Evolutionary conservation across 306 rosid species (phyloP).

Genomic region (Vigna radiata): DNA sequence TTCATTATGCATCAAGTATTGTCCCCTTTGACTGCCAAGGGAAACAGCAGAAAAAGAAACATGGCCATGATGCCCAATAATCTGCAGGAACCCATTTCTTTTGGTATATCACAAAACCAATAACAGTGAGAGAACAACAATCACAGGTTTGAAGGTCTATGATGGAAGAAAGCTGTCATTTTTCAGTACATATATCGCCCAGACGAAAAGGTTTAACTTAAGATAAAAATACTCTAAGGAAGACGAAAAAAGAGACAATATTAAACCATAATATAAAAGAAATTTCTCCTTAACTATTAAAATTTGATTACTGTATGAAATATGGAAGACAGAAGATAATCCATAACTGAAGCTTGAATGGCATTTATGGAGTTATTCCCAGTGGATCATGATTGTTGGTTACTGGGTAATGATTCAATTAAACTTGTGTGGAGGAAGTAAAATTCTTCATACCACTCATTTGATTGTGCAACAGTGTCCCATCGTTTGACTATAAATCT

Average conservation of each 20-base stretch:
- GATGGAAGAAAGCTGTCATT: neutral
- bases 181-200: too few relatives aligned
- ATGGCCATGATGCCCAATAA: conserved; percentile 39
- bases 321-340: too few relatives aligned
- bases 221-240: too few relatives aligned
- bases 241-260: too few relatives aligned
- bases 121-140: conserved; percentile 7
- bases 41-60: conserved; percentile 40
- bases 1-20: conserved; percentile 41
- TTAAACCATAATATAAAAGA: too few relatives aligned
- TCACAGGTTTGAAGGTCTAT: neutral
- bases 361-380: too few relatives aligned
- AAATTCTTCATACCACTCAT: neutral
- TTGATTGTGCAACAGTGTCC: neutral
- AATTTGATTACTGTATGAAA: too few relatives aligned
- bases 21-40: conserved; percentile 41
- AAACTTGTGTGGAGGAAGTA: neutral
- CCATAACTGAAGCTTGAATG: too few relatives aligned
- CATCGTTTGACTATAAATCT: neutral
- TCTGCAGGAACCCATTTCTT: conserved; percentile 45
- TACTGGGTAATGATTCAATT: too few relatives aligned
- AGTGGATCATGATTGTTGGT: too few relatives aligned
- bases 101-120: neutral
- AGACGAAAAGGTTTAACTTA: too few relatives aligned
- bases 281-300: too few relatives aligned